phyloP scores from a whole-genome alignment of 2,329 filamentous ascomycete species.

The Fusarium devonianum region DNA sequence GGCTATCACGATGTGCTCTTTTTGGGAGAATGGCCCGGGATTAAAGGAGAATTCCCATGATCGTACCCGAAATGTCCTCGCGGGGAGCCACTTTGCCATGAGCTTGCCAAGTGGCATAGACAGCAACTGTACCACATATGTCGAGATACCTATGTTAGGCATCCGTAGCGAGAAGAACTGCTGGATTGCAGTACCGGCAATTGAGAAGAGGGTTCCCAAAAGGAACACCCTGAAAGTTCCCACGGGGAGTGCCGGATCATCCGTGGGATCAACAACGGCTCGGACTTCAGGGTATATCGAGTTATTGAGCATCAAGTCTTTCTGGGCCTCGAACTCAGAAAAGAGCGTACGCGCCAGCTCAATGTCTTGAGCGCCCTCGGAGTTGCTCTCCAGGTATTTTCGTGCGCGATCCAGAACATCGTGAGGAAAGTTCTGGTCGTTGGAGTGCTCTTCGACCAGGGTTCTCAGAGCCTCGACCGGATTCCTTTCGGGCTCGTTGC shows the following conservation, averaged over 20 bases:
- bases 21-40: slow-evolving; percentile 59
- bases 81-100: slow-evolving; percentile 40
- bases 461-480: slow-evolving; percentile 14
- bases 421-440: slow-evolving; percentile 57
- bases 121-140: slow-evolving; percentile 51
- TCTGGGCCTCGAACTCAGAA: slow-evolving; percentile 31
- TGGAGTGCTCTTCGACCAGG: slow-evolving; percentile 51
- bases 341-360: slow-evolving; percentile 30
- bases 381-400: slow-evolving; percentile 45
- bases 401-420: slow-evolving; percentile 51
- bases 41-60: slow-evolving; percentile 48
- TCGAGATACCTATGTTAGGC: slow-evolving; percentile 50
- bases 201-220: slow-evolving; percentile 49
- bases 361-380: slow-evolving; percentile 10
- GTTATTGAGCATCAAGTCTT: slow-evolving; percentile 44
- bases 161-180: slow-evolving; percentile 53
- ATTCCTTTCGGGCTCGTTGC: not conserved
- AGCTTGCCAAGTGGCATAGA: slow-evolving; percentile 49
- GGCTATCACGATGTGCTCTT: slow-evolving; percentile 63
- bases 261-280: slow-evolving; percentile 53
- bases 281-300: slow-evolving; percentile 53
- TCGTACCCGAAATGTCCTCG: slow-evolving; percentile 4
- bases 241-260: slow-evolving; percentile 50
- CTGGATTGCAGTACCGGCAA: slow-evolving; percentile 29
- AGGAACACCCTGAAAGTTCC: slow-evolving; percentile 52